These are phyloP conservation scores for Yamadazyma takamatsuzukensis DNA, from an alignment of 805 yeast species.

Conservation along the genomic window DNA sequence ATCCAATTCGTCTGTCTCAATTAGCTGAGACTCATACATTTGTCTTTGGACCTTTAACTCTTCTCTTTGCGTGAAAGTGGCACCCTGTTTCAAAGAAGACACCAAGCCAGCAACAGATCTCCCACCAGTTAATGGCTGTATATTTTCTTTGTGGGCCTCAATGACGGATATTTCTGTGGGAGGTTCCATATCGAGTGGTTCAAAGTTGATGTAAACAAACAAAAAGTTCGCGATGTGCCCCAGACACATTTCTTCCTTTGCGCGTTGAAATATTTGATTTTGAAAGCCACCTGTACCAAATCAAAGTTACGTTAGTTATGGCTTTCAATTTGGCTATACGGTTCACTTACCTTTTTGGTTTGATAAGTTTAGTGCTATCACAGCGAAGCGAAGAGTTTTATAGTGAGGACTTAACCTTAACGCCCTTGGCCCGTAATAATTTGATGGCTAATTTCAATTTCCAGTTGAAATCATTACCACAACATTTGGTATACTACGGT, in stretches of 20 bases:
- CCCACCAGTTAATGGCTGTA: slow-evolving; percentile 64
- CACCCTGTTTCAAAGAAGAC: slow-evolving; percentile 29
- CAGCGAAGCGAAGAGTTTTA: no score
- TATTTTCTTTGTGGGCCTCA: slow-evolving; percentile 68
- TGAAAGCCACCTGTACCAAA: no score
- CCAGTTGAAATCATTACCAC: slow-evolving; percentile 51
- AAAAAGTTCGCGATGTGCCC: no score
- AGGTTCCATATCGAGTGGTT: no score
- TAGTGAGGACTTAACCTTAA: slow-evolving; percentile 57
- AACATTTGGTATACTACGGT: slow-evolving; percentile 13
- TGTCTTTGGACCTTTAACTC: slow-evolving; percentile 33
- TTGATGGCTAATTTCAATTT: slow-evolving; percentile 71
- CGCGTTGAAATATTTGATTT: no score
- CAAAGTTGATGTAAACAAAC: no score
- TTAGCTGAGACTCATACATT: slow-evolving; percentile 48
- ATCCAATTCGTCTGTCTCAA: slow-evolving; percentile 58
- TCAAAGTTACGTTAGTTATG: no score
- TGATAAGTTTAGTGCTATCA: no score
- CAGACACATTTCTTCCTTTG: no score
- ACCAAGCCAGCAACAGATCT: slow-evolving; percentile 61
- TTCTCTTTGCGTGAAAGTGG: slow-evolving; percentile 22
- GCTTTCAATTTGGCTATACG: no score
- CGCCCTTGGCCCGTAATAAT: slow-evolving; percentile 71
- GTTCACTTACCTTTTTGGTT: no score
- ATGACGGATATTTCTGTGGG: slow-evolving; percentile 17